Base-by-base conservation (phyloP, 495 filamentous ascomycete species). In the Aspergillus avenaceus region DNA sequence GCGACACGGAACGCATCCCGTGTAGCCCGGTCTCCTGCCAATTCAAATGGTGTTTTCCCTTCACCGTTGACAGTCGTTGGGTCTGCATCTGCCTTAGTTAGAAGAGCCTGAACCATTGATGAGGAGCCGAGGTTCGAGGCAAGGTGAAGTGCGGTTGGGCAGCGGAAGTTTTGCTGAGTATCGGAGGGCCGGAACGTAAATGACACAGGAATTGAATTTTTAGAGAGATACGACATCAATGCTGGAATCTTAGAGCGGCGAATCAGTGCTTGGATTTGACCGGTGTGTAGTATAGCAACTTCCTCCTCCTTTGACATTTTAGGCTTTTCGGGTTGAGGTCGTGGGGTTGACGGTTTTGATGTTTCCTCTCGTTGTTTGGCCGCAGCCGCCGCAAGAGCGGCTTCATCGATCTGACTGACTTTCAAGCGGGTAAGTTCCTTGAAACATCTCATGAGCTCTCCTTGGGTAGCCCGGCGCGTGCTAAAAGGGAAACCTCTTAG, bases 1-100 rank as follows among this genome's bases (percentile, higher is more conserved):
- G 91, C 90, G 19, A 97, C 77, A 3, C 95, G 86, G 73, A 98
- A 98, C 4, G 90, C 88, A 59, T 97, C 92, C 1, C 93, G 81
- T 0, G 91, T 96, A 3, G 84, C 71, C 2, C 91, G 80, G 62
- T 97, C 90, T 25, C 95, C 90, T 8, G 88, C 81, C 4, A 97
- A 78, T 32, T 95, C 90, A 62, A 95, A 97, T 0, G 93, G 67
- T 0, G 90, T 85, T 59, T 84, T 86, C 16, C 84, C 87, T 28
- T 81, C 78, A 8, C 59, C 62, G 63, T 85, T 97, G 9, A 62
- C 56, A 3, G 82, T 12, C 0, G 85, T 85, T 2, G 93, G 93
- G 62, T 96, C 83, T 13, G 89, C 85, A 16, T 71, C 67, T 7
- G 79, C 84, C 74, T 91, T 91, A 2, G 79, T 76, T 3, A 98